Evolutionary conservation across 148 eudicot species (phyloP), one percentile per base, ranked within the genome.

Genomic region (Cornus florida): DNA sequence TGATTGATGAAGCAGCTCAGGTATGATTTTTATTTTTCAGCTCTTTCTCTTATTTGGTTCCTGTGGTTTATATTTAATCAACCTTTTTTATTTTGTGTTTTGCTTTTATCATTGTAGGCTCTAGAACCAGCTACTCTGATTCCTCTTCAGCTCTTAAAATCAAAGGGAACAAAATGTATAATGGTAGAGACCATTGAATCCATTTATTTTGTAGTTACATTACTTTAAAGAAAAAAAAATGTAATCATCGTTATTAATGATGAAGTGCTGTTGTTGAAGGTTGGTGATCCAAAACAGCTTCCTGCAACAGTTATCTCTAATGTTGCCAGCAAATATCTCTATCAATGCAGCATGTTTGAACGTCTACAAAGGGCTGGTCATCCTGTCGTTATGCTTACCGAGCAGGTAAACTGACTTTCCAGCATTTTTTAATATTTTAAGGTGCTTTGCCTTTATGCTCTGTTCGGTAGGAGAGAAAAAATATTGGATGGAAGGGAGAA

Each of bases 201-300:
- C 20, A 22, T 8, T 70, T 41, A 16, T 24, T 74, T 72, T 65
- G 62, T 33, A 38, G 46, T 28, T 28, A 28, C 28, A 28, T 28
- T 28, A 28, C 28, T 28, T 28, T 28, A 28, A 28, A 7, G 10
- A 43, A 43, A 43, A 43, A 6, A 43, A 6, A 43, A 7, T 43
- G 6, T 56, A 70, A 32, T 48, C 43, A 38, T 10, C 69, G 50
- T 8, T 77, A 71, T 71, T 28, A 76, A 33, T 23, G 35, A 4
- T 74, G 60, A 32, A 50, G 33, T 11, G 65, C 48, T 73, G 10
- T 78, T 79, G 23, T 77, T 90, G 86, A 77, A 97, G 99, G 99
- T 97, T 84, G 98, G 99, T 73, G 99, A 97, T 78, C 99, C 99
- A 60, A 97, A 97, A 87, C 99, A 97, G 92, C 99, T 97, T 88